Conservation (phyloP, 441 rosid genomes). For the Cnidoscolus chayamansa region DNA sequence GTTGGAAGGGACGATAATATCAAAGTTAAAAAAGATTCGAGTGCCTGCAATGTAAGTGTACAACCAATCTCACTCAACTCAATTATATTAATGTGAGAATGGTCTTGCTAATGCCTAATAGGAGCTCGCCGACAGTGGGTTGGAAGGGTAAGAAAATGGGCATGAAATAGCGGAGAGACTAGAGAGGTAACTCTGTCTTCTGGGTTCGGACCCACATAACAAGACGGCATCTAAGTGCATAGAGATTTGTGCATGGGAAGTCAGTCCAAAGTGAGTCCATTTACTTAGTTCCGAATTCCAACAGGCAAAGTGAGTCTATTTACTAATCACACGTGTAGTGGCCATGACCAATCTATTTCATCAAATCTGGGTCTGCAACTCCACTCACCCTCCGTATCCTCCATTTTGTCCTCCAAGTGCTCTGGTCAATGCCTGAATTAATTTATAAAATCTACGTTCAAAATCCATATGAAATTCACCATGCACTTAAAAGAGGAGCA, state of each 20-base stretch:
- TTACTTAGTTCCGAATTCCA: too few relatives aligned
- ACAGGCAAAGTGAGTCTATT: background rate
- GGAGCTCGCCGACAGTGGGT: slow-evolving; percentile 39
- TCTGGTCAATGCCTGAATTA: too few relatives aligned
- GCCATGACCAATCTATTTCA: background rate
- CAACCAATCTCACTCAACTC: background rate
- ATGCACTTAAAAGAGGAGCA: too few relatives aligned
- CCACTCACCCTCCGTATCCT: slow-evolving; percentile 13
- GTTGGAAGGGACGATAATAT: slow-evolving; percentile 36
- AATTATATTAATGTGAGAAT: too few relatives aligned
- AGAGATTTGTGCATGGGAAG: slow-evolving; percentile 20
- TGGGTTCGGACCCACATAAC: slow-evolving; percentile 17
- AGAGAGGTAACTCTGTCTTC: too few relatives aligned
- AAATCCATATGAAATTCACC: too few relatives aligned
- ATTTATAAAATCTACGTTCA: too few relatives aligned
- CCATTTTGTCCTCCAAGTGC: background rate
- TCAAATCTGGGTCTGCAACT: slow-evolving; percentile 9
- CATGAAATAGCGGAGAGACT: background rate
- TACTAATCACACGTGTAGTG: slow-evolving; percentile 28
- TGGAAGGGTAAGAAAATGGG: background rate
- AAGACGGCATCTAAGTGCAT: slow-evolving; percentile 12
- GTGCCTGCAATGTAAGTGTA: slow-evolving; percentile 26
- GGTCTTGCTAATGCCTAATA: too few relatives aligned
- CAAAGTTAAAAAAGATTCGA: slow-evolving; percentile 29
- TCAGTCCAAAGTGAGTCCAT: slow-evolving; percentile 3